phyloP scores from a whole-genome alignment of 257 asterid species.

The Verbena officinalis region DNA sequence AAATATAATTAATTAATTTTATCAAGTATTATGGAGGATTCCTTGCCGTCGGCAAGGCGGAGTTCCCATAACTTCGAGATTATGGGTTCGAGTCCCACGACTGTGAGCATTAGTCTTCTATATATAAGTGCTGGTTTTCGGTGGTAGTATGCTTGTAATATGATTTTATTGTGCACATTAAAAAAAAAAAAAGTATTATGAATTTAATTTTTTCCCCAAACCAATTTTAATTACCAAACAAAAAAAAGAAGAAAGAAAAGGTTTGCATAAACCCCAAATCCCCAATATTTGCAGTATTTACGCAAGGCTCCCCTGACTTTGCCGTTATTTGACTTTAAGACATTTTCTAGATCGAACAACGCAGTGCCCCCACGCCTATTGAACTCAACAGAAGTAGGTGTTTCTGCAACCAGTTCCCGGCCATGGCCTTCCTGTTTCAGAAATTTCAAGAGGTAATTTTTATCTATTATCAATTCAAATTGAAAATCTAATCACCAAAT shows the following conservation, averaged over 20 bases:
- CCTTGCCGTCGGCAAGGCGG: too few species aligned
- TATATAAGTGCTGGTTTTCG: too few species aligned
- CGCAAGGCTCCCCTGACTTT: slow-evolving; percentile 4
- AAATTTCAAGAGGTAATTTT: slow-evolving; percentile 56
- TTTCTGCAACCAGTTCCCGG: slow-evolving; percentile 28
- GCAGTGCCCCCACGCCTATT: background rate
- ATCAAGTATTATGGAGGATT: too few species aligned
- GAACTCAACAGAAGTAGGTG: slow-evolving; percentile 16
- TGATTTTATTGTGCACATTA: too few species aligned
- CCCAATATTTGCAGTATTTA: slow-evolving; percentile 19
- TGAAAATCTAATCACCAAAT: background rate
- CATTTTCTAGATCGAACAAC: slow-evolving; percentile 1
- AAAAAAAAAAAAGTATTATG: too few species aligned
- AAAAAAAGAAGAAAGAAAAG: background rate
- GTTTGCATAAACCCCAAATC: slow-evolving; percentile 17
- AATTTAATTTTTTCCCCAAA: too few species aligned
- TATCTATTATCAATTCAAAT: background rate
- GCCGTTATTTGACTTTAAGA: slow-evolving; percentile 14
- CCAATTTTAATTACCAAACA: too few species aligned
- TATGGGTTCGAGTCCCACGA: too few species aligned
- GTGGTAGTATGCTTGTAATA: too few species aligned
- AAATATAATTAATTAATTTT: too few species aligned
- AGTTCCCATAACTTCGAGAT: too few species aligned
- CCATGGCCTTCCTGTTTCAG: slow-evolving; percentile 56
- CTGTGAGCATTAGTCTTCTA: too few species aligned